A percentile compares a stretch with the other conserved stretches of the same genome.
These are phyloP conservation scores for Rhododendron simsii DNA, from an alignment of 148 eudicot genomes.

Conservation along the genomic window DNA sequence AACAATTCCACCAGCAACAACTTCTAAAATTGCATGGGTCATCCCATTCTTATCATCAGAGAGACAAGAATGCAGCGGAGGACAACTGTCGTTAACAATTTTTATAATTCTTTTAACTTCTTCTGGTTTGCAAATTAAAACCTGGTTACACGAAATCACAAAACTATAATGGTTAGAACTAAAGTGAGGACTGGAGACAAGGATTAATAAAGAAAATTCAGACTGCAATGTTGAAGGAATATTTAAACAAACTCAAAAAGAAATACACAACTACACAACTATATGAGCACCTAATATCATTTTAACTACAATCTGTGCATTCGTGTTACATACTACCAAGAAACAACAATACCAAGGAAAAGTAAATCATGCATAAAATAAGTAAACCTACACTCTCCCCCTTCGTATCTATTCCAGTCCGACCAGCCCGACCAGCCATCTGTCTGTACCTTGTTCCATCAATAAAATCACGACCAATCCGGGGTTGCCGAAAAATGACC, in stretches of 20 bases:
- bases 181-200: background rate
- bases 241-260: background rate
- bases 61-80: constrained; percentile 93
- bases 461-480: constrained; percentile 93
- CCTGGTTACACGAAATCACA: constrained; percentile 33
- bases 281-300: constrained; percentile 2
- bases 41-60: constrained; percentile 99
- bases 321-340: background rate
- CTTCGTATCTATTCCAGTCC: constrained; percentile 97
- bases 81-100: constrained; percentile 85
- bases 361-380: constrained; percentile 1
- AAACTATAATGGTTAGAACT: background rate
- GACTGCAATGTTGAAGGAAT: background rate
- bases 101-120: constrained; percentile 65
- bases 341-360: constrained; percentile 3
- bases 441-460: constrained; percentile 94
- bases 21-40: constrained; percentile 99
- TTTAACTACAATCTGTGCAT: background rate
- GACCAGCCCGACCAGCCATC: constrained; percentile 99
- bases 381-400: constrained; percentile 94
- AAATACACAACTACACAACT: background rate
- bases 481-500: constrained; percentile 95
- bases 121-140: constrained; percentile 86
- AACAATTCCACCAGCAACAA: constrained; percentile 96
- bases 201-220: constrained; percentile 5